phyloP scores from a whole-genome alignment of 1,284 basidiomycete genomes.

The Ganoderma sp. region DNA sequence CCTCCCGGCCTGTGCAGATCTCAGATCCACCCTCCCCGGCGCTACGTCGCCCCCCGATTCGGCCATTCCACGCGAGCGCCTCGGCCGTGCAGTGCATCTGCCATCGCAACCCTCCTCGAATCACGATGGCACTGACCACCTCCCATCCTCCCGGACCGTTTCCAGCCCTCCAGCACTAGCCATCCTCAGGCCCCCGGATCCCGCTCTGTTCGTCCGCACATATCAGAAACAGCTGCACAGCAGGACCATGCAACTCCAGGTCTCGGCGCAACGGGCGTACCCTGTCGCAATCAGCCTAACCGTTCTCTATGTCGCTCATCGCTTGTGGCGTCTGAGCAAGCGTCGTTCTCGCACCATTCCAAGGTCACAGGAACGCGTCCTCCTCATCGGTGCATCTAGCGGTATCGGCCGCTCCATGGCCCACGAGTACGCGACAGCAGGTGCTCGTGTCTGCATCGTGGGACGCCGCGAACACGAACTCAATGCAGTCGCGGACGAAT shows the following conservation, averaged over 20 bases:
- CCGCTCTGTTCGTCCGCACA: background rate
- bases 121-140: background rate
- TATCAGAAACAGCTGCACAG: background rate
- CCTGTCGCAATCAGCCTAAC: constrained; percentile 7
- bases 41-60: constrained; percentile 26
- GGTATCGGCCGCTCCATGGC: constrained; percentile 85
- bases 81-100: background rate
- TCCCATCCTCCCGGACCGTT: background rate
- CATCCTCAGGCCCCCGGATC: background rate
- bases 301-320: constrained; percentile 16
- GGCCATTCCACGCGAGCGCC: background rate
- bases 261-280: background rate
- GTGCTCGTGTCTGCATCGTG: constrained; percentile 79
- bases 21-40: constrained; percentile 11
- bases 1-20: too few relatives aligned
- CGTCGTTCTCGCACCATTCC: constrained; percentile 24
- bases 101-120: background rate
- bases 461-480: constrained; percentile 69
- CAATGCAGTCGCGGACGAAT: constrained; percentile 67
- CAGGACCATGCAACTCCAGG: constrained; percentile 1
- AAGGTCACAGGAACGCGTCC: constrained; percentile 63
- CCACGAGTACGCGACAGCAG: constrained; percentile 72
- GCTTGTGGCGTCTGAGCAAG: constrained; percentile 16
- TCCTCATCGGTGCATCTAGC: constrained; percentile 82
- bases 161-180: background rate